A percentile compares a stretch with the other conserved stretches of the same genome.
Evolutionary conservation across 139 green algal genomes (phyloP).

Genomic region (Coelastrella sp.): DNA sequence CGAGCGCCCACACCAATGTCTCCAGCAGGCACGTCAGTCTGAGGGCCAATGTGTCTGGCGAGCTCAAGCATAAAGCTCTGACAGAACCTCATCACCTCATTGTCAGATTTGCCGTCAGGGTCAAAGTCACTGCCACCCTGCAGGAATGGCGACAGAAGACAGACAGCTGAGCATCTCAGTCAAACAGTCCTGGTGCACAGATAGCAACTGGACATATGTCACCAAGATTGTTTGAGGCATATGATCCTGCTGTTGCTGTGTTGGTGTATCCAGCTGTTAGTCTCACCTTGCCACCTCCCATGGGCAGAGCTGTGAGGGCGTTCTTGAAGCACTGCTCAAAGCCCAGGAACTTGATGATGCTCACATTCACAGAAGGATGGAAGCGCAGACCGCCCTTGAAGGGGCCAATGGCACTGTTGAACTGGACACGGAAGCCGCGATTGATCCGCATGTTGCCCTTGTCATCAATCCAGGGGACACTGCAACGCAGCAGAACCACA

Average conservation of each 20-base stretch:
- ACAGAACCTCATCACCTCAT: constrained; percentile 79
- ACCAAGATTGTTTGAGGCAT: not conserved
- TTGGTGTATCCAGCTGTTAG: not conserved
- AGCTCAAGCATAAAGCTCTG: constrained; percentile 89
- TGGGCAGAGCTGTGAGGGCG: constrained; percentile 79
- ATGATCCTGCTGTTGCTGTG: not conserved
- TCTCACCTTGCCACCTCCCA: constrained; percentile 75
- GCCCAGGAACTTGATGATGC: constrained; percentile 87
- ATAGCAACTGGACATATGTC: too few species aligned
- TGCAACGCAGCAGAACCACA: not conserved
- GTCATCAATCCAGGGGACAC: constrained; percentile 68
- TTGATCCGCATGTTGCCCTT: constrained; percentile 69
- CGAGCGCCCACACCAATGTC: constrained; percentile 84
- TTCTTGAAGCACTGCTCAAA: constrained; percentile 86
- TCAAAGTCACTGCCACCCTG: constrained; percentile 89
- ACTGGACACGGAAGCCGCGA: constrained; percentile 63
- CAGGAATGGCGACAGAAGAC: not conserved
- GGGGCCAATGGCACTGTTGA: constrained; percentile 56
- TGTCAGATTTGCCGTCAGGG: constrained; percentile 76
- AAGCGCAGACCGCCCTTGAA: constrained; percentile 79
- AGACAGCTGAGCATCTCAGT: not conserved
- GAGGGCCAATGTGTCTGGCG: constrained; percentile 61
- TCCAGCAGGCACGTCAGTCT: constrained; percentile 84
- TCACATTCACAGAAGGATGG: constrained; percentile 80
- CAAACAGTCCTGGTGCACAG: not conserved